Conservation (phyloP, 805 yeast genomes). For the Brettanomyces nanus region DNA sequence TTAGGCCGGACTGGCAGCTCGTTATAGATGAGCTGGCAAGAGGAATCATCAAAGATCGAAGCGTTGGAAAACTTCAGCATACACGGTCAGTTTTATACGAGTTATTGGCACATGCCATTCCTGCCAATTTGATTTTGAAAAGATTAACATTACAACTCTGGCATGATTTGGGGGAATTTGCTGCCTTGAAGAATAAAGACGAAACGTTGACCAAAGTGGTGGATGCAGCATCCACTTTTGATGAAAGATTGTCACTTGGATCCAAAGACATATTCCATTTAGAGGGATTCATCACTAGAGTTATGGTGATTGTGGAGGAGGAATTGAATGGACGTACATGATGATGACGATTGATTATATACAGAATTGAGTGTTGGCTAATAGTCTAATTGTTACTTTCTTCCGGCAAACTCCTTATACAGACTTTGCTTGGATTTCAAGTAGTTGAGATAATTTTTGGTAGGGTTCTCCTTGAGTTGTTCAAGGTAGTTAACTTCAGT, state of each 20-base stretch:
- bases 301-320: conserved; percentile 67
- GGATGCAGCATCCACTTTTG: conserved; percentile 57
- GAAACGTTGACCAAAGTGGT: conserved; percentile 39
- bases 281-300: conserved; percentile 87
- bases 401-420: conserved; percentile 34
- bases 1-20: conserved; percentile 85
- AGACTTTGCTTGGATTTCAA: conserved; percentile 43
- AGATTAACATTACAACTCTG: conserved; percentile 35
- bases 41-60: conserved; percentile 50
- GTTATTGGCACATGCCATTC: conserved; percentile 86
- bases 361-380: too few relatives aligned
- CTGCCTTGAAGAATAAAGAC: conserved; percentile 13
- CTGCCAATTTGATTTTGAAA: conserved; percentile 73
- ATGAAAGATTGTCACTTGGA: conserved; percentile 82
- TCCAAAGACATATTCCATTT: conserved; percentile 86
- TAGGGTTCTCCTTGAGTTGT: conserved; percentile 49
- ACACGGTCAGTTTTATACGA: conserved; percentile 71
- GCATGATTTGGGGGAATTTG: conserved; percentile 12
- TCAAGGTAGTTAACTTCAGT: conserved; percentile 47
- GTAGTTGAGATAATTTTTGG: conserved; percentile 52
- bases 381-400: too few relatives aligned
- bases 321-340: conserved; percentile 7
- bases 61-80: conserved; percentile 53
- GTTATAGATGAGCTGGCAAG: conserved; percentile 62
- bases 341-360: not conserved